A percentile compares a stretch with the other conserved stretches of the same genome.
These are phyloP conservation scores for Dothistroma pini DNA, from an alignment of 2,329 filamentous ascomycete genomes.

Conservation along the genomic window DNA sequence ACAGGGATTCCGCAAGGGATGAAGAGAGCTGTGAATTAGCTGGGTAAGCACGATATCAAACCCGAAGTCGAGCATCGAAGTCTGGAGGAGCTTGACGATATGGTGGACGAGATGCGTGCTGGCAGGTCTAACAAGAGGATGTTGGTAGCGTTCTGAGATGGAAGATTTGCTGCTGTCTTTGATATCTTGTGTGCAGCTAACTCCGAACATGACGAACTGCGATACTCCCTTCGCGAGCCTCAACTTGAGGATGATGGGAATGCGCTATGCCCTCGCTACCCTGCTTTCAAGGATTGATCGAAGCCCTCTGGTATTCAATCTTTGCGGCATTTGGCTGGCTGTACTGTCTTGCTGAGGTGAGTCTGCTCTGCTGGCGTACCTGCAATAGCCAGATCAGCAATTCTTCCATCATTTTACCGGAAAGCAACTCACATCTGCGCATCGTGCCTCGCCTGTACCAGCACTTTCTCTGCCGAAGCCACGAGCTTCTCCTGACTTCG, in stretches of 20 bases:
- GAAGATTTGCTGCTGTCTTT: background rate
- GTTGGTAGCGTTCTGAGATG: constrained; percentile 15
- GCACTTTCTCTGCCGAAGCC: constrained; percentile 8
- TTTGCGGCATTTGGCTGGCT: background rate
- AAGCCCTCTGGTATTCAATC: background rate
- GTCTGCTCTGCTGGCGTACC: constrained; percentile 6
- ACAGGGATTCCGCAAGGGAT: constrained; percentile 20
- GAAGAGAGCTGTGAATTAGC: constrained; percentile 21
- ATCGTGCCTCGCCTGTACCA: constrained; percentile 9
- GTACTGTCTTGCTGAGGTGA: background rate
- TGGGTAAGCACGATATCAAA: constrained; percentile 17
- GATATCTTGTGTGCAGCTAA: background rate
- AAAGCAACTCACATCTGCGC: constrained; percentile 9
- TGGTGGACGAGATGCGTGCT: constrained; percentile 22
- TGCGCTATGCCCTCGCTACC: background rate
- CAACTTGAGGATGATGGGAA: background rate
- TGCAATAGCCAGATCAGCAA: background rate
- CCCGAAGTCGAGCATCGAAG: constrained; percentile 20
- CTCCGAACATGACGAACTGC: background rate
- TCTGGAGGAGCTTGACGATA: constrained; percentile 20
- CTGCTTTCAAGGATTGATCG: constrained; percentile 6
- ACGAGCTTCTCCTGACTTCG: constrained; percentile 12
- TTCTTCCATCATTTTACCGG: no score
- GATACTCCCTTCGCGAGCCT: background rate
- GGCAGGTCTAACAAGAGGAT: constrained; percentile 21